Conservation (phyloP, 2,329 filamentous ascomycete genomes). For the Exophiala oligosperma region DNA sequence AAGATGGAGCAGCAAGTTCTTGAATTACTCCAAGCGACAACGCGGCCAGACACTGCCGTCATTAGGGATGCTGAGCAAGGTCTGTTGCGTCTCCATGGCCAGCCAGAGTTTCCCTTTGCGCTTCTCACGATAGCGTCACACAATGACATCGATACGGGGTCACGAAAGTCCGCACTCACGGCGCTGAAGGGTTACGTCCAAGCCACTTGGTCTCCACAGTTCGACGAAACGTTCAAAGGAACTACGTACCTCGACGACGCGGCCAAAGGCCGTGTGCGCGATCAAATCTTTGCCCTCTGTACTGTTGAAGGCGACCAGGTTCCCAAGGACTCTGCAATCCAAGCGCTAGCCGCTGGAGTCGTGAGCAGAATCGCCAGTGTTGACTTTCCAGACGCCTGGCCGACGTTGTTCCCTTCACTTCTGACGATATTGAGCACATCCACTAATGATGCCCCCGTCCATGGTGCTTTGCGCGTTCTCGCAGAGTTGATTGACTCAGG, state of each 20-base stretch:
- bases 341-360: constrained; percentile 66
- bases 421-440: constrained; percentile 70
- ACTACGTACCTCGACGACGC: constrained; percentile 69
- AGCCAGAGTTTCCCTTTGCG: constrained; percentile 72
- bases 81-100: constrained; percentile 68
- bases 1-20: constrained; percentile 90
- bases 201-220: constrained; percentile 76
- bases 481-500: constrained; percentile 89
- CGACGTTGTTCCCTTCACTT: constrained; percentile 78
- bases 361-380: constrained; percentile 92
- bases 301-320: constrained; percentile 57
- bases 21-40: constrained; percentile 81
- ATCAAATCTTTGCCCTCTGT: constrained; percentile 73
- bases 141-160: constrained; percentile 67
- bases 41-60: constrained; percentile 65
- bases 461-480: constrained; percentile 86
- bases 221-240: constrained; percentile 66
- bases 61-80: constrained; percentile 81
- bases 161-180: constrained; percentile 81
- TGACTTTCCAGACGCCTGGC: constrained; percentile 95
- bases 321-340: constrained; percentile 18
- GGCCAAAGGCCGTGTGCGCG: constrained; percentile 71
- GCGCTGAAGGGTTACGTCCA: constrained; percentile 81
- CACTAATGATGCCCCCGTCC: constrained; percentile 76
- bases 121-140: constrained; percentile 81